Percentiles rank a stretch among this genome's conserved stretches.
These are phyloP conservation scores for Phragmites australis DNA, from an alignment of 176 grass and related monocot species.

Conservation along the genomic window DNA sequence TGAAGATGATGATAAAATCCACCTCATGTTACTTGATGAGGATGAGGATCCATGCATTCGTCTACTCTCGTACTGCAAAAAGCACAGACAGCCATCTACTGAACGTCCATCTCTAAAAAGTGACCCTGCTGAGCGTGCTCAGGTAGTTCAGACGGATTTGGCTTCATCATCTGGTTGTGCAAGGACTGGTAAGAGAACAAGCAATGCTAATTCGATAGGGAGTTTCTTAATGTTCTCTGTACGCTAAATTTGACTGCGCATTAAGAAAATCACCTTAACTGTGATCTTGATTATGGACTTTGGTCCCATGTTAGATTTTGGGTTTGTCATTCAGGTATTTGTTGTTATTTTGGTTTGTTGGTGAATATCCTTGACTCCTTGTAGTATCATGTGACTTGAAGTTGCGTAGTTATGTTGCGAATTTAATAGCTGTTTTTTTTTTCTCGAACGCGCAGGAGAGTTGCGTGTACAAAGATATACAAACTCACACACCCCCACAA, in stretches of 20 bases:
- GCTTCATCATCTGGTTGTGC: constrained; percentile 84
- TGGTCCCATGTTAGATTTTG: background rate
- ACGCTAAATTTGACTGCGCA: constrained; percentile 23
- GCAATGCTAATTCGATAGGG: constrained; percentile 8
- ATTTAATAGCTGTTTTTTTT: constrained; percentile 36
- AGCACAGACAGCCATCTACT: constrained; percentile 88
- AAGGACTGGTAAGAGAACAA: constrained; percentile 72
- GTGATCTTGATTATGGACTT: background rate
- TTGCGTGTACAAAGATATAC: no score
- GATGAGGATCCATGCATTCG: constrained; percentile 93
- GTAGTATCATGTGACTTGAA: constrained; percentile 17
- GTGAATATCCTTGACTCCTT: background rate
- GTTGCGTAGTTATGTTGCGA: constrained; percentile 3
- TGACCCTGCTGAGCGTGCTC: constrained; percentile 29
- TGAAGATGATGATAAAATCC: constrained; percentile 92
- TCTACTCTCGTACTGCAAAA: constrained; percentile 96
- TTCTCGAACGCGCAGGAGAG: no score
- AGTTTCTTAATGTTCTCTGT: background rate
- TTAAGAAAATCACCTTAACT: background rate
- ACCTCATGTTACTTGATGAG: constrained; percentile 87
- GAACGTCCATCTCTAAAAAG: constrained; percentile 66
- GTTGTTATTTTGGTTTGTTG: constrained; percentile 18
- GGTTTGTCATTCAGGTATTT: constrained; percentile 25
- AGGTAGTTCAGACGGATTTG: constrained; percentile 47
- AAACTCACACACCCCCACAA: no score